Conservation (phyloP, 2,329 filamentous ascomycete species). For the Parafenestella ontariensis region DNA sequence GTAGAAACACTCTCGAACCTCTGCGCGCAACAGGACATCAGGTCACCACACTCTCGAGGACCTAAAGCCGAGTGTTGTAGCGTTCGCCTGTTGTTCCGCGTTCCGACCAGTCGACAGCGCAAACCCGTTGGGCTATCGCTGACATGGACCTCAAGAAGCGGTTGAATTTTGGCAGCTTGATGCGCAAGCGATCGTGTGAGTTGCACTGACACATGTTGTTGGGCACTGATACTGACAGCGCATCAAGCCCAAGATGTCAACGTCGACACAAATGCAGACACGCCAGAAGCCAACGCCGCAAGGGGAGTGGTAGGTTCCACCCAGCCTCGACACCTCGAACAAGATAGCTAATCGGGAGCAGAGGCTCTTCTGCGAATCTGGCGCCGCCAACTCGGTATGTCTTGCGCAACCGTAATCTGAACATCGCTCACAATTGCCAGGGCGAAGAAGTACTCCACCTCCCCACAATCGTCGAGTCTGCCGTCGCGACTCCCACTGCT, state of each 20-base stretch:
- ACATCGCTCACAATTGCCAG: conserved; percentile 50
- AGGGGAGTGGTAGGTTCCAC: conserved; percentile 68
- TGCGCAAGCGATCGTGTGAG: conserved; percentile 42
- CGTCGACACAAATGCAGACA: conserved; percentile 55
- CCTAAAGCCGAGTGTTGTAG: not conserved
- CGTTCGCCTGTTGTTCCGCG: conserved; percentile 2
- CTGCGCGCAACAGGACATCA: conserved; percentile 1
- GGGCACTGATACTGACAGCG: conserved; percentile 17
- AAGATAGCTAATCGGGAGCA: conserved; percentile 46
- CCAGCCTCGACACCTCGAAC: conserved; percentile 3
- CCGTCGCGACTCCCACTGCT: conserved; percentile 88
- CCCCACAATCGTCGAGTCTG: conserved; percentile 90
- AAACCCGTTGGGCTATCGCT: conserved; percentile 10
- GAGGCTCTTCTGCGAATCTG: conserved; percentile 84
- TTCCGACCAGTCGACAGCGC: not conserved
- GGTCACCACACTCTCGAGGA: not conserved
- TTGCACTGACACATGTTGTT: conserved; percentile 4
- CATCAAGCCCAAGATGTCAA: conserved; percentile 36
- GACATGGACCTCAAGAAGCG: conserved; percentile 51
- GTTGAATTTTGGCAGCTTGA: conserved; percentile 45
- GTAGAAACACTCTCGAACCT: conserved; percentile 1
- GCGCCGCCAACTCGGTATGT: conserved; percentile 59
- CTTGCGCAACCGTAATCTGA: too few relatives aligned
- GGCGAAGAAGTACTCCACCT: conserved; percentile 92
- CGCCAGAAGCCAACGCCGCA: conserved; percentile 71